Conservation (phyloP, 108 stramenopile genomes). For the Cyclotella atomus region DNA sequence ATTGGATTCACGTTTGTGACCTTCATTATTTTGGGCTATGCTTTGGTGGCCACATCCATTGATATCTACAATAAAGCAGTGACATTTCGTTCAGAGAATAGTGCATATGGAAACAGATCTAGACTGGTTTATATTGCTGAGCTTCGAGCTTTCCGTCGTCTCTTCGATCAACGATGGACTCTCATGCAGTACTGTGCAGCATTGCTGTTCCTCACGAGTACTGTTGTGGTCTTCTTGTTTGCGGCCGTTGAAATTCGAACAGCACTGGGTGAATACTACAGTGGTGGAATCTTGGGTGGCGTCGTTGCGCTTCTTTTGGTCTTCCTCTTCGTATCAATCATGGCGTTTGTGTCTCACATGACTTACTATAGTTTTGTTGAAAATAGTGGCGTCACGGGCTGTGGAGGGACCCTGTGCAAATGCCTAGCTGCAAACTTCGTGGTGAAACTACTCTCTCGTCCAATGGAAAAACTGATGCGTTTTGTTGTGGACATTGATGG, state of each 20-base stretch:
- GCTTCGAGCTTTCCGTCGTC: slow-evolving; percentile 49
- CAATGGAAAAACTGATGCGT: slow-evolving; percentile 46
- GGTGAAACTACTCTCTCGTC: slow-evolving; percentile 43
- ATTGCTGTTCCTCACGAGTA: slow-evolving; percentile 48
- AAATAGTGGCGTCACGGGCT: slow-evolving; percentile 43
- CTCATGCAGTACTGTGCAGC: slow-evolving; percentile 57
- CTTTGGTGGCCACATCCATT: slow-evolving; percentile 49
- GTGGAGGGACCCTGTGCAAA: slow-evolving; percentile 34
- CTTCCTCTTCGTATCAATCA: slow-evolving; percentile 52
- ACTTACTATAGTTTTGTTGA: slow-evolving; percentile 56
- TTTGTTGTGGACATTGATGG: slow-evolving; percentile 49
- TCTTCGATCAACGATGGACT: slow-evolving; percentile 58
- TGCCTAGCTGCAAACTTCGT: slow-evolving; percentile 33
- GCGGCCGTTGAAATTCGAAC: slow-evolving; percentile 43
- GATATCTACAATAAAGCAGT: slow-evolving; percentile 52
- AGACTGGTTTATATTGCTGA: slow-evolving; percentile 55
- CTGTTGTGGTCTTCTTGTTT: slow-evolving; percentile 52
- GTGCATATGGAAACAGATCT: slow-evolving; percentile 51
- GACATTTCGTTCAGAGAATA: slow-evolving; percentile 53
- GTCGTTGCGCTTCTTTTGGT: slow-evolving; percentile 46
- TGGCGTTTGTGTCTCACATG: slow-evolving; percentile 59
- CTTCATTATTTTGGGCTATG: slow-evolving; percentile 45
- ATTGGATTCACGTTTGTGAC: slow-evolving; percentile 45
- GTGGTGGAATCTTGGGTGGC: slow-evolving; percentile 47
- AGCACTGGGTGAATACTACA: slow-evolving; percentile 48